Base-by-base conservation (phyloP, 768 basidiomycete species). In the Suillus subalutaceus region DNA sequence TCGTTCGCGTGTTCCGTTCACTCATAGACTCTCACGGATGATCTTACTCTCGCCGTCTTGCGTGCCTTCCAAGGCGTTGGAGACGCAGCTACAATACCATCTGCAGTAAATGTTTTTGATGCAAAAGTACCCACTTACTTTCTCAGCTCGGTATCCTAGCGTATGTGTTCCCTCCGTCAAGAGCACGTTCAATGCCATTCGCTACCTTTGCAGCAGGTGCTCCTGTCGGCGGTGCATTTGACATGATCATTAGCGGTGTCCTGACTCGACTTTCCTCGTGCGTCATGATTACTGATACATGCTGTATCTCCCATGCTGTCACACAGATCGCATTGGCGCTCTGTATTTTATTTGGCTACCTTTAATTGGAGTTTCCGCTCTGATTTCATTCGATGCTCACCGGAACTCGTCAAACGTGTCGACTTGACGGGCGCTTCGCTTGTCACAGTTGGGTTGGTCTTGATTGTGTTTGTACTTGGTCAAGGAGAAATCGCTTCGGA, bases 201-300 rank as follows among this genome's bases (percentile, higher is more conserved):
- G 86, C 96, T 0, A 88, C 90, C 0, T 96, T 95, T 69, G 83
- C 90, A 1, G 92, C 92, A 0, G 96, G 95, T 32, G 92, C 91
- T 0, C 94, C 95, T 0, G 72, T 96, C 8, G 95, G 95, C 0
- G 90, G 84, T 0, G 90, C 86, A 0, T 77, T 94, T 18, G 93
- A 94, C 1, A 81, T 82, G 37, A 78, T 88, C 0, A 66, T 93
- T 0, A 93, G 93, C 18, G 93, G 91, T n/a, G 78, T 89, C 2
- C 76, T 93, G 26, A 91, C 89, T 0, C 84, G 92, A 70, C 79
- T 82, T 16, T 77, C 77, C 62, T 35, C 60, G 81, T 83, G 66
- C 63, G 79, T 74, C 5, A 20, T 2, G 23, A 40, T 40, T 10
- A 43, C 30, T 63, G 38, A 0, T 50, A n/a, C 15, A 2, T 4